Evolutionary conservation across 768 basidiomycete genomes (phyloP).

Genomic region (Podaxis sp.): DNA sequence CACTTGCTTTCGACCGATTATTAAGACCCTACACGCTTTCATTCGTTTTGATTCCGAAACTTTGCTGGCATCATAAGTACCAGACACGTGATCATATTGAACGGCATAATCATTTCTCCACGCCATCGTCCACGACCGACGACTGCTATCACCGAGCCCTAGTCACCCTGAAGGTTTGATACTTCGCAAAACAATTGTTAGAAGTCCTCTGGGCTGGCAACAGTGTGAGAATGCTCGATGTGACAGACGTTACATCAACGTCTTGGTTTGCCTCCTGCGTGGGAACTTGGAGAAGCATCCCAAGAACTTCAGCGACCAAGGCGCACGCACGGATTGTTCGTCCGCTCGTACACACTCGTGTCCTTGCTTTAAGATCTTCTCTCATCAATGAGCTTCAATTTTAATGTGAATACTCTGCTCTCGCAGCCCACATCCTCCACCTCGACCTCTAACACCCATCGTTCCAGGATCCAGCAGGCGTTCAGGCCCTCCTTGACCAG

Average conservation of each 20-base stretch:
- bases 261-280: not conserved
- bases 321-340: not conserved
- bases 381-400: constrained; percentile 45
- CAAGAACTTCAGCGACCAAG: too few species aligned
- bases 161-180: too few species aligned
- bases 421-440: not conserved
- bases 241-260: not conserved
- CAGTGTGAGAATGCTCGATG: not conserved
- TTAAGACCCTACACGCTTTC: not conserved
- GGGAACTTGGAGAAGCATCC: not conserved
- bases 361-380: not conserved
- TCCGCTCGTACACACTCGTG: not conserved
- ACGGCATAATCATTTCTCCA: not conserved
- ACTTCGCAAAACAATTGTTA: too few species aligned
- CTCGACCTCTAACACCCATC: constrained; percentile 2
- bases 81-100: too few species aligned
- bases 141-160: too few species aligned
- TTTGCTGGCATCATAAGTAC: too few species aligned
- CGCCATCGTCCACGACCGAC: not conserved
- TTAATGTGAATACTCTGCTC: constrained; percentile 45
- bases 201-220: too few species aligned
- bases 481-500: constrained; percentile 72
- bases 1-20: too few species aligned
- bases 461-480: constrained; percentile 59
- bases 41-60: not conserved